Conservation (phyloP, 2,329 filamentous ascomycete genomes). For the Nigrospora sphaerica region DNA sequence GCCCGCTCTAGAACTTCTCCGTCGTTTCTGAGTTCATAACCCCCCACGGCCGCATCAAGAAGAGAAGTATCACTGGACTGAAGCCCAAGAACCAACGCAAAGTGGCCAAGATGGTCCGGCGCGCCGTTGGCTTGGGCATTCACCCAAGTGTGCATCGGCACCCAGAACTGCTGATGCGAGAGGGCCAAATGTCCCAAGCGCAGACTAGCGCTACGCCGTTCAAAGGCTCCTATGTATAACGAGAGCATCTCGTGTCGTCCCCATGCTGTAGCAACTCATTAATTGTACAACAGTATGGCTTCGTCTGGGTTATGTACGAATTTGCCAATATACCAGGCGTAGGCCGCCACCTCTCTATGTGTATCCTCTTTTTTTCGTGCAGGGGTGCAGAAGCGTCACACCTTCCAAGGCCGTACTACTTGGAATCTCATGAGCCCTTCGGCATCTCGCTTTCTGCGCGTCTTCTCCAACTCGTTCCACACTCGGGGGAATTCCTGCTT, state of each 20-base stretch:
- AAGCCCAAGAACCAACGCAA: slow-evolving; percentile 86
- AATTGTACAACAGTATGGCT: slow-evolving; percentile 28
- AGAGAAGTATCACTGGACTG: slow-evolving; percentile 68
- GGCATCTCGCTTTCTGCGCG: slow-evolving; percentile 37
- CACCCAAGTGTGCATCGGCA: slow-evolving; percentile 89
- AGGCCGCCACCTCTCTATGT: slow-evolving; percentile 6
- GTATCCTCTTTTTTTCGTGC: slow-evolving; percentile 22
- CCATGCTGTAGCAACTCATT: background rate
- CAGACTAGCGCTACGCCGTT: slow-evolving; percentile 11
- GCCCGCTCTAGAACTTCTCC: slow-evolving; percentile 67
- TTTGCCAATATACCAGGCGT: background rate
- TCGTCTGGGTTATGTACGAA: slow-evolving; percentile 22
- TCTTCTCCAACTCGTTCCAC: slow-evolving; percentile 60
- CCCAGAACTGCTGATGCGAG: slow-evolving; percentile 63
- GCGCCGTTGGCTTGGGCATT: slow-evolving; percentile 81
- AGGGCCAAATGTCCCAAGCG: slow-evolving; percentile 3
- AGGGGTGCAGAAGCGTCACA: slow-evolving; percentile 25
- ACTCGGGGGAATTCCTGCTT: slow-evolving; percentile 56
- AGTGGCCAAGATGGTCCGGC: slow-evolving; percentile 85
- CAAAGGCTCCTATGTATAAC: slow-evolving; percentile 4
- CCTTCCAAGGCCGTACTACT: slow-evolving; percentile 38
- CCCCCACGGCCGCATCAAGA: slow-evolving; percentile 76
- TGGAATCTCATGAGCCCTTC: slow-evolving; percentile 42
- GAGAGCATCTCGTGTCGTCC: background rate
- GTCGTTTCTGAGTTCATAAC: slow-evolving; percentile 87